Conservation (phyloP, 139 green algal species). For the Volvox africanus region DNA sequence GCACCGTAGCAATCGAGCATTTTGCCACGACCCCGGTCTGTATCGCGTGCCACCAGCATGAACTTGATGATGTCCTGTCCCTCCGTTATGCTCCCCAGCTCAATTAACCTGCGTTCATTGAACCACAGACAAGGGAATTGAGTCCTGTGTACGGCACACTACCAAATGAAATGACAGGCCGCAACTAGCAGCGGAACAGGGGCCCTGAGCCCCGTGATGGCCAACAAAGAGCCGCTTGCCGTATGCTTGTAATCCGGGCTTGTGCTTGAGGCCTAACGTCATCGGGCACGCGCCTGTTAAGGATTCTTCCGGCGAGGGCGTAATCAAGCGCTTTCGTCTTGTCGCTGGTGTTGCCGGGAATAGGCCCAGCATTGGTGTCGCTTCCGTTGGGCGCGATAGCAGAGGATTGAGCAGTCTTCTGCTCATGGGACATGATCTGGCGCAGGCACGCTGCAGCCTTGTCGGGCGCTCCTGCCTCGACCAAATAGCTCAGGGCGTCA, state of each 20-base stretch:
- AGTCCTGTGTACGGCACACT: too few species aligned
- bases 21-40: conserved; percentile 25
- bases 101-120: conserved; percentile 4
- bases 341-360: not conserved
- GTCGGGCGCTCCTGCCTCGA: conserved; percentile 28
- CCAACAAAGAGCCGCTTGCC: too few species aligned
- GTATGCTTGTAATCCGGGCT: too few species aligned
- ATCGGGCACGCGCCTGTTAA: conserved; percentile 30
- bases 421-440: not conserved
- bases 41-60: conserved; percentile 31
- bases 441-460: conserved; percentile 16
- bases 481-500: conserved; percentile 19
- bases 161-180: too few species aligned
- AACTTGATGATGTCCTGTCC: conserved; percentile 40
- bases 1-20: conserved; percentile 46
- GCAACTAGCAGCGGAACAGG: too few species aligned
- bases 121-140: not conserved
- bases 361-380: not conserved
- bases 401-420: too few species aligned
- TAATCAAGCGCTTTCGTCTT: conserved; percentile 30
- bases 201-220: too few species aligned
- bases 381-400: not conserved
- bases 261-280: too few species aligned
- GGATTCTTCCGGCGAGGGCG: not conserved
- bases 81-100: conserved; percentile 23